These are phyloP conservation scores for Colletotrichum sp. DNA, from an alignment of 2,329 filamentous ascomycete species.

Conservation along the genomic window DNA sequence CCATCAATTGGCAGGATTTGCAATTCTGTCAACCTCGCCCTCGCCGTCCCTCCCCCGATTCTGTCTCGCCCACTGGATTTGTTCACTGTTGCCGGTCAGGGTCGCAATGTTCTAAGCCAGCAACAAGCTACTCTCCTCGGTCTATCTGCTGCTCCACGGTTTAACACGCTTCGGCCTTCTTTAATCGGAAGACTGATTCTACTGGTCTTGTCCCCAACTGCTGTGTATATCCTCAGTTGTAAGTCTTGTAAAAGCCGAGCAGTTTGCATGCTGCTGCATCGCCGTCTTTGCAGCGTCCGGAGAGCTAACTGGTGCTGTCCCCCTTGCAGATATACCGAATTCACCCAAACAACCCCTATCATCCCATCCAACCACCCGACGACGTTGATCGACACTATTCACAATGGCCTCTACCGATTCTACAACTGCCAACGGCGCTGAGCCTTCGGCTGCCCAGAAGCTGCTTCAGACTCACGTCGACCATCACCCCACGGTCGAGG, in stretches of 20 bases:
- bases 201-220: constrained; percentile 19
- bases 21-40: constrained; percentile 19
- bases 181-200: constrained; percentile 20
- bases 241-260: neutral
- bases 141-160: constrained; percentile 20
- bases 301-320: neutral
- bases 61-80: constrained; percentile 40
- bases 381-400: neutral
- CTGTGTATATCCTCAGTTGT: constrained; percentile 11
- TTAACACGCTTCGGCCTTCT: constrained; percentile 21
- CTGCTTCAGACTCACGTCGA: constrained; percentile 68
- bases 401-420: constrained; percentile 48
- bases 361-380: neutral
- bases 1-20: constrained; percentile 10
- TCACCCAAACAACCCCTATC: neutral
- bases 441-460: constrained; percentile 63
- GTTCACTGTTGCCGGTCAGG: constrained; percentile 23
- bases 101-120: constrained; percentile 43
- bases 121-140: constrained; percentile 10
- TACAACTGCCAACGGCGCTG: constrained; percentile 38
- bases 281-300: neutral
- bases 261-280: neutral
- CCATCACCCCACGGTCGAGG: constrained; percentile 76
- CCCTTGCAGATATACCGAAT: constrained; percentile 19
- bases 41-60: constrained; percentile 27